Evolutionary conservation across 169 alveolate genomes (phyloP).

Genomic region (Eimeria acervulina): DNA sequence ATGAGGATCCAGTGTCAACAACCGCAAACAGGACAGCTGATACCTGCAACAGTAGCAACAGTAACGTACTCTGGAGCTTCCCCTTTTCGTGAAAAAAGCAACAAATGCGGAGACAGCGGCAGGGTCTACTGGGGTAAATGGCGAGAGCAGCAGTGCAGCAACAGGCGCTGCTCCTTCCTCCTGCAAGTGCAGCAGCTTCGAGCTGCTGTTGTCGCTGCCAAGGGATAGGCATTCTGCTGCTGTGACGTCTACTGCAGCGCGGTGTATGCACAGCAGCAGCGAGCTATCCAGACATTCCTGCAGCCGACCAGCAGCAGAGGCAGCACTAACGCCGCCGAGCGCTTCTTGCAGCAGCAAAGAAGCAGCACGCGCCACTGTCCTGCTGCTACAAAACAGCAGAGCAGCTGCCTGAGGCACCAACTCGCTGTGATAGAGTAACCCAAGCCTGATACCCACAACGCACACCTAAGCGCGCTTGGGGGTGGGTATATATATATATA

Average conservation of each 20-base stretch:
- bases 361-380: conserved; percentile 69
- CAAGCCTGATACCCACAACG: conserved; percentile 55
- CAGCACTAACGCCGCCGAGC: conserved; percentile 23
- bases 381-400: conserved; percentile 74
- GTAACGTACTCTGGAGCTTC: conserved; percentile 36
- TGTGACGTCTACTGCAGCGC: conserved; percentile 41
- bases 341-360: conserved; percentile 60
- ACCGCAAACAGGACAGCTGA: not conserved
- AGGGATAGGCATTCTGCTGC: not conserved
- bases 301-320: conserved; percentile 70
- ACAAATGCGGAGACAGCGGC: conserved; percentile 63
- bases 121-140: conserved; percentile 12
- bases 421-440: conserved; percentile 61
- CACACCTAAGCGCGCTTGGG: not conserved
- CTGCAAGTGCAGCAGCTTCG: conserved; percentile 65
- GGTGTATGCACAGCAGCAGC: conserved; percentile 54
- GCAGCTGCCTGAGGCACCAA: conserved; percentile 72
- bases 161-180: conserved; percentile 67
- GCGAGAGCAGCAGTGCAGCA: conserved; percentile 45
- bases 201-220: conserved; percentile 33
- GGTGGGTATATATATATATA: not conserved
- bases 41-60: not conserved
- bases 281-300: conserved; percentile 62
- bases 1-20: not conserved
- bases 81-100: conserved; percentile 12